These are phyloP conservation scores for Vaccinium darrowii DNA, from an alignment of 148 eudicot genomes.

Conservation along the genomic window DNA sequence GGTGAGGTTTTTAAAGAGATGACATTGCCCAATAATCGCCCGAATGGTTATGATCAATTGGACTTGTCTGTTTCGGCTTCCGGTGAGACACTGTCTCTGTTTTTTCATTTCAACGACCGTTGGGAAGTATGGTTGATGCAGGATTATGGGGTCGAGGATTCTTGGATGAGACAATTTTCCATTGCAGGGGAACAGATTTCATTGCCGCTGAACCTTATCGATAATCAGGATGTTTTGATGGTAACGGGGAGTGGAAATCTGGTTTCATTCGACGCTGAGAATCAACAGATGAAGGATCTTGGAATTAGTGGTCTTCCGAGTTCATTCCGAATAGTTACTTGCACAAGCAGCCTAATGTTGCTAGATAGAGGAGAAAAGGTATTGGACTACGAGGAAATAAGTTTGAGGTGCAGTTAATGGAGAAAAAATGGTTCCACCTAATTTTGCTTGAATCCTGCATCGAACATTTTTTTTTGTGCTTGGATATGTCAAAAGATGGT, in stretches of 20 bases:
- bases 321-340: constrained; percentile 21
- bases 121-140: constrained; percentile 38
- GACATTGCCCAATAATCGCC: constrained; percentile 21
- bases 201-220: constrained; percentile 17
- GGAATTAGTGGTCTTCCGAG: constrained; percentile 16
- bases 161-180: constrained; percentile 25
- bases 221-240: constrained; percentile 16
- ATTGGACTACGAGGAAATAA: neutral
- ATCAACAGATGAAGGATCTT: constrained; percentile 10
- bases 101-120: constrained; percentile 9
- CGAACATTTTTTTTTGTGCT: too few species aligned
- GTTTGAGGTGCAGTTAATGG: neutral
- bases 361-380: constrained; percentile 22
- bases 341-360: constrained; percentile 24
- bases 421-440: neutral
- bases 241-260: constrained; percentile 16
- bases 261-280: constrained; percentile 17
- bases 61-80: constrained; percentile 17
- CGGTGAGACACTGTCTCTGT: constrained; percentile 23
- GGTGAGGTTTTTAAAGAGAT: constrained; percentile 27
- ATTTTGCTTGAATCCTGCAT: too few species aligned
- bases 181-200: neutral
- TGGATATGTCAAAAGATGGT: neutral
- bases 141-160: constrained; percentile 31
- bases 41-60: neutral